Conservation (phyloP, 345 rosid species). For the Acer campestre region DNA sequence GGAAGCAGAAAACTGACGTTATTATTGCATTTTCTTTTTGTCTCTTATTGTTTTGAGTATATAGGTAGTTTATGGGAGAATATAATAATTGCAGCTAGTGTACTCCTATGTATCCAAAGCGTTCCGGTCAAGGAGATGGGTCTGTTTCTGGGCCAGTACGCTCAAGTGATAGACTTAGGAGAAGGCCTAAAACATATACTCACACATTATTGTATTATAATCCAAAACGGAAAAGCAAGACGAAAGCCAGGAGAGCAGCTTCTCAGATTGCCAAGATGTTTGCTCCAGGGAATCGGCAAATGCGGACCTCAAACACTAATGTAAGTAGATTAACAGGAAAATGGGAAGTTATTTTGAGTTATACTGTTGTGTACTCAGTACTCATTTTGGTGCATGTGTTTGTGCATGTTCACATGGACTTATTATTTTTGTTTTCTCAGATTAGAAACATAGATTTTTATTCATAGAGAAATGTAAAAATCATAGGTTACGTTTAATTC, state of each 20-base stretch:
- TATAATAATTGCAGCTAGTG: conserved; percentile 37
- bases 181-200: conserved; percentile 72
- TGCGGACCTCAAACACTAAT: conserved; percentile 53
- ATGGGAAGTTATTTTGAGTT: background rate
- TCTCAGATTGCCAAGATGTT: conserved; percentile 89
- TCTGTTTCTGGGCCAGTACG: conserved; percentile 84
- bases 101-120: conserved; percentile 77
- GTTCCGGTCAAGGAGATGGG: conserved; percentile 86
- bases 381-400: background rate
- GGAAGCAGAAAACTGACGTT: conserved; percentile 3
- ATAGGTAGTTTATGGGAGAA: conserved; percentile 55
- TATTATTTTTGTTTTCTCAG: background rate
- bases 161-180: conserved; percentile 88
- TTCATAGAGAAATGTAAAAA: background rate
- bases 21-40: background rate
- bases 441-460: background rate
- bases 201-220: conserved; percentile 69
- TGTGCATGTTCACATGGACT: background rate
- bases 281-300: conserved; percentile 58
- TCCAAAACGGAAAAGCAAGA: conserved; percentile 75
- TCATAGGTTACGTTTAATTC: background rate
- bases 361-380: background rate
- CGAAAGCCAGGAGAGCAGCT: conserved; percentile 91
- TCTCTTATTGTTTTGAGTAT: background rate
- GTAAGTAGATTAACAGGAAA: conserved; percentile 41